Conservation (phyloP, 108 stramenopile species). For the Nitzschia putrida region DNA sequence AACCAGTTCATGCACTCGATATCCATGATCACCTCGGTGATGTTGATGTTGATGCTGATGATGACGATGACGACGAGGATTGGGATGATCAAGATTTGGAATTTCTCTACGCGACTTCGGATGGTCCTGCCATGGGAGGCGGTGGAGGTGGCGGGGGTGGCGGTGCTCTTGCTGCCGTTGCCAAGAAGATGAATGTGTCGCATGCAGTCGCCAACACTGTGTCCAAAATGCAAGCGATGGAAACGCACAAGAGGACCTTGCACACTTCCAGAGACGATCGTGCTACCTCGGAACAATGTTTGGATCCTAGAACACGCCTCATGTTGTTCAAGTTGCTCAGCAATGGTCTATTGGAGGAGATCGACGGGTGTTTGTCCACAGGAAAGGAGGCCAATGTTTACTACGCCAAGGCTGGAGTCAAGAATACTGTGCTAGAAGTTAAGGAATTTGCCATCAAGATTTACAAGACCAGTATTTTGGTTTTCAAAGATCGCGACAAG, state of each 20-base stretch:
- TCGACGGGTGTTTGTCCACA: slow-evolving; percentile 97
- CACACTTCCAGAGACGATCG: slow-evolving; percentile 94
- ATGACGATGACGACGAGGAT: slow-evolving; percentile 23
- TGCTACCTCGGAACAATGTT: slow-evolving; percentile 91
- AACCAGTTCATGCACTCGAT: no score
- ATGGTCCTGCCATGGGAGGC: slow-evolving; percentile 21
- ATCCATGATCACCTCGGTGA: not conserved
- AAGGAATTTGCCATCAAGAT: slow-evolving; percentile 96
- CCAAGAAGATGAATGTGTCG: slow-evolving; percentile 78
- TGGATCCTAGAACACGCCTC: slow-evolving; percentile 96
- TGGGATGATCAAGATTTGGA: slow-evolving; percentile 38
- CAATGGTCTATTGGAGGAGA: slow-evolving; percentile 84
- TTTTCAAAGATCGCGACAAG: slow-evolving; percentile 98
- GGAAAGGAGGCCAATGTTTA: slow-evolving; percentile 99
- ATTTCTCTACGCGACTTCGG: slow-evolving; percentile 28
- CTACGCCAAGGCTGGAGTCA: slow-evolving; percentile 84
- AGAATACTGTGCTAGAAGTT: slow-evolving; percentile 24
- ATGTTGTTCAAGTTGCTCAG: slow-evolving; percentile 96
- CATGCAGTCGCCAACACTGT: slow-evolving; percentile 89
- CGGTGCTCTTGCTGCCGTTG: not conserved
- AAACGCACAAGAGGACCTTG: slow-evolving; percentile 78
- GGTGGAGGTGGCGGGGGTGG: not conserved
- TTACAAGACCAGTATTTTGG: slow-evolving; percentile 98
- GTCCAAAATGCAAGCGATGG: slow-evolving; percentile 85
- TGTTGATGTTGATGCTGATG: not conserved